phyloP scores from a whole-genome alignment of 2,329 filamentous ascomycete species.

The Byssoonygena ceratinophila region DNA sequence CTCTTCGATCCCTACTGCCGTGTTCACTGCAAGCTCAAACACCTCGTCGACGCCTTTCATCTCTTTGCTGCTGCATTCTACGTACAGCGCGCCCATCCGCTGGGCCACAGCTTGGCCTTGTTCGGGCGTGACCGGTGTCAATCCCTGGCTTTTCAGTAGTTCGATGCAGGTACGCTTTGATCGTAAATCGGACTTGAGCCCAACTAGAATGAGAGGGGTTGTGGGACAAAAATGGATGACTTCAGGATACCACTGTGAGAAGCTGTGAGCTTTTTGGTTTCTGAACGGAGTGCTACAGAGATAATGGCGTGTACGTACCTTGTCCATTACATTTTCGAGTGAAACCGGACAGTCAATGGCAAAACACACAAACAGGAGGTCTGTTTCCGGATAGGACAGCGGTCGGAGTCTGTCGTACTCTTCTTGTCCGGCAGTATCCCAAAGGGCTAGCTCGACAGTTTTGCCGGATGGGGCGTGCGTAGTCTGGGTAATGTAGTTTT shows the following conservation, averaged over 20 bases:
- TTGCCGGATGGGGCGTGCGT: conserved; percentile 79
- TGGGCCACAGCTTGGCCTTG: conserved; percentile 79
- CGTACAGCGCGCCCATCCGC: conserved; percentile 91
- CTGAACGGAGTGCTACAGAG: too few relatives aligned
- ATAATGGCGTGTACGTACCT: conserved; percentile 50
- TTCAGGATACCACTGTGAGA: conserved; percentile 85
- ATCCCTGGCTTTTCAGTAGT: conserved; percentile 92
- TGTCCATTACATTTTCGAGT: conserved; percentile 96
- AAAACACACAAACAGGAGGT: conserved; percentile 97
- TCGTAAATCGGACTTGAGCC: conserved; percentile 92
- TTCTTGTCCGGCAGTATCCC: conserved; percentile 97
- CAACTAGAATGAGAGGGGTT: conserved; percentile 88
- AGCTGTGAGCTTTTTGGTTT: conserved; percentile 8
- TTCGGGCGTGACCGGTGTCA: conserved; percentile 85
- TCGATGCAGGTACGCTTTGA: conserved; percentile 95
- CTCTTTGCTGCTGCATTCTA: conserved; percentile 98
- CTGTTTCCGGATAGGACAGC: conserved; percentile 94
- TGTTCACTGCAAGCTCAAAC: conserved; percentile 83
- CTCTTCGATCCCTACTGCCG: conserved; percentile 73
- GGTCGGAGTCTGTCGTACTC: conserved; percentile 95
- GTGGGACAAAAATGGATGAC: conserved; percentile 98
- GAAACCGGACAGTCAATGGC: conserved; percentile 98
- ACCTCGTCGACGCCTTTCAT: conserved; percentile 94
- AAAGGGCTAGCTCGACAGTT: conserved; percentile 89
- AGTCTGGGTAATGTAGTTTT: conserved; percentile 99